Conservation (phyloP, 352 stramenopile species). For the Phytopythium cucurbitacearum region DNA sequence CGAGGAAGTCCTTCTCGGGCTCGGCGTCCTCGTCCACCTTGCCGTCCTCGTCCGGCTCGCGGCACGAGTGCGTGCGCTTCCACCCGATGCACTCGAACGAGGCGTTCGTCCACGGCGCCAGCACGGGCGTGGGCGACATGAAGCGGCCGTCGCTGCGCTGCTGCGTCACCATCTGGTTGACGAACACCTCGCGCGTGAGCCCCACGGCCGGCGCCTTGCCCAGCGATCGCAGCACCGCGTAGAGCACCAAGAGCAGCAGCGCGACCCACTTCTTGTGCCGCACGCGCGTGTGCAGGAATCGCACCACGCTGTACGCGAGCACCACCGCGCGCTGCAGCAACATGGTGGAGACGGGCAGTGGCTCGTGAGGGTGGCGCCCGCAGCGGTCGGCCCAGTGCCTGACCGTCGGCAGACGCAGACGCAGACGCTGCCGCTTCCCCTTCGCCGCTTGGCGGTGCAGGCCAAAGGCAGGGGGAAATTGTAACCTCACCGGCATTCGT, state of each 20-base stretch:
- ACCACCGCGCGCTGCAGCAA: constrained; percentile 73
- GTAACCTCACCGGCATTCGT: too few relatives aligned
- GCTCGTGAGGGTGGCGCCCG: too few relatives aligned
- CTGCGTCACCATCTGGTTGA: constrained; percentile 73
- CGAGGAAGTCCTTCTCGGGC: constrained; percentile 70
- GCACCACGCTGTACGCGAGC: constrained; percentile 48
- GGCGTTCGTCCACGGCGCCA: constrained; percentile 65
- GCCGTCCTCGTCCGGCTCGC: constrained; percentile 36
- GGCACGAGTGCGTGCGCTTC: constrained; percentile 79
- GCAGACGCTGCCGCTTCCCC: too few relatives aligned
- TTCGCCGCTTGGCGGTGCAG: too few relatives aligned
- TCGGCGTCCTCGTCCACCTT: constrained; percentile 29
- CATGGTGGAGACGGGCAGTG: constrained; percentile 19
- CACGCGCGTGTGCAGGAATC: constrained; percentile 56
- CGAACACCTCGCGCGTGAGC: constrained; percentile 56
- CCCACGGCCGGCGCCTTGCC: constrained; percentile 44
- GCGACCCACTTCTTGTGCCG: constrained; percentile 68
- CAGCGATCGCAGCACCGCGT: constrained; percentile 52
- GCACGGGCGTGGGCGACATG: constrained; percentile 53
- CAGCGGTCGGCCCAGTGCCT: too few relatives aligned
- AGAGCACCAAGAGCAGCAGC: constrained; percentile 43
- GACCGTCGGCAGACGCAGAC: too few relatives aligned
- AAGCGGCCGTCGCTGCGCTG: constrained; percentile 54
- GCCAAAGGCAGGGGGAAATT: too few relatives aligned
- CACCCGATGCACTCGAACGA: constrained; percentile 83